Base-by-base conservation (phyloP, 2,329 filamentous ascomycete genomes). In the Paraconiothyrium sp. region DNA sequence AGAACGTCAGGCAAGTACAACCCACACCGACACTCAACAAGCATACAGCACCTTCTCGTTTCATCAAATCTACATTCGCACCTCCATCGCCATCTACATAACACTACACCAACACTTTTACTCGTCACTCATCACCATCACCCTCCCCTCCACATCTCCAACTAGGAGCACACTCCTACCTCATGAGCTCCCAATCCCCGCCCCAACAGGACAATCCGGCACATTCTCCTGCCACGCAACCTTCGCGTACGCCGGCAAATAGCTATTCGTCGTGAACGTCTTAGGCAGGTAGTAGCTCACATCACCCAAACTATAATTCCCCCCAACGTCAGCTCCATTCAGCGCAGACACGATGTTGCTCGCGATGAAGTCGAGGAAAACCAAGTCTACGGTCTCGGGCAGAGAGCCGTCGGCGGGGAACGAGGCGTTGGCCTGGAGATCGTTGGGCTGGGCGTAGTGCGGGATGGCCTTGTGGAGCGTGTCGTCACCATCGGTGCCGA, bases 401-500 rank as follows among this genome's bases (percentile, higher is more conserved):
- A 73, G 56, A 3, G 67, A 77, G 1, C 82, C 81, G 27, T 81
- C 76, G 1, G 70, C 60, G 0, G 83, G 82, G 57, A 87, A 85
- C 0, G 81, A 83, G 7, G 75, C 84, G 16, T 82, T 80, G 2
- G 80, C 81, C 68, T 85, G 82, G 66, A 85, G 83, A 67, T 84
- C 84, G 62, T 82, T 78, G 4, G 85, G 85, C 47, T 84, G 78
- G 0, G 67, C 48, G 74, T 83, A 85, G 58, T 78, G 70, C 1
- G 84, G 80, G 47, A 87, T 84, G 8, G 59, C 55, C 4, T 78
- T 76, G 73, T 88, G 86, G 6, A 80, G 67, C 0, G 86, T 88
- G 63, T 88, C 86, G 67, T 88, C 86, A 16, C 85, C 84, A 65
- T 82, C 85, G 3, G 73, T 80, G 54, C 86, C 86, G 66, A 86